Evolutionary conservation across 768 basidiomycete species (phyloP), one percentile per base, ranked within the genome.

Genomic region (Tulasnella sp.): DNA sequence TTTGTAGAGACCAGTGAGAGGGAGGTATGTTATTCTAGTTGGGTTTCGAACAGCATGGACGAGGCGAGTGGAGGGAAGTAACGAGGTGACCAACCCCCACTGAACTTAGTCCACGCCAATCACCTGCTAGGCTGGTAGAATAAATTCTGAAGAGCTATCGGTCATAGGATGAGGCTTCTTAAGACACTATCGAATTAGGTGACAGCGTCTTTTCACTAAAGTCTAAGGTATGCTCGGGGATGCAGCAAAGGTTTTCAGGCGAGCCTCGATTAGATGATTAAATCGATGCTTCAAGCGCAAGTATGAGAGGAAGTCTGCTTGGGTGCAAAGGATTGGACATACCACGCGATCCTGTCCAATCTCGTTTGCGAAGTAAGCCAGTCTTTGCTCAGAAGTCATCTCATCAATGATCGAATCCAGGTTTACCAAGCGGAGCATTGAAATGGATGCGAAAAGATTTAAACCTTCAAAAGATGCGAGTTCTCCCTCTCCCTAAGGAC

Each of bases 391-490:
- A 3, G 89, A 83, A 12, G 85, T 83, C 84, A 88, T 84, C 42
- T 79, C 78, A 19, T 89, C 86, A 36, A 94, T 82, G 82, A 93
- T 90, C 4, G 89, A 87, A 21, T 91, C 88, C 8, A 92, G 82
- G 5, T 87, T 85, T 9, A 87, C 86, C 79, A 90, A 88, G 76
- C 87, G 89, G 2, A 94, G 85, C 79, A 94, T 88, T 4, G 91
- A 84, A n/a, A 89, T 87, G 8, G 93, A 90, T 0, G 90, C 90
- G 83, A 93, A 93, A 8, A 86, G 85, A 79, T 94, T 94, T 89
- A 94, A 91, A 21, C 92, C 91, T 7, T 87, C 85, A 12, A 90
- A 86, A 1, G 84, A 83, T 0, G 89, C 88, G 73, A 95, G 85
- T 81, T 90, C 87, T 38, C 86, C 85, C 81, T 94, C 93, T 46